These are phyloP conservation scores for Talaromyces pinophilus DNA, from an alignment of 2,329 filamentous ascomycete genomes.

Conservation along the genomic window DNA sequence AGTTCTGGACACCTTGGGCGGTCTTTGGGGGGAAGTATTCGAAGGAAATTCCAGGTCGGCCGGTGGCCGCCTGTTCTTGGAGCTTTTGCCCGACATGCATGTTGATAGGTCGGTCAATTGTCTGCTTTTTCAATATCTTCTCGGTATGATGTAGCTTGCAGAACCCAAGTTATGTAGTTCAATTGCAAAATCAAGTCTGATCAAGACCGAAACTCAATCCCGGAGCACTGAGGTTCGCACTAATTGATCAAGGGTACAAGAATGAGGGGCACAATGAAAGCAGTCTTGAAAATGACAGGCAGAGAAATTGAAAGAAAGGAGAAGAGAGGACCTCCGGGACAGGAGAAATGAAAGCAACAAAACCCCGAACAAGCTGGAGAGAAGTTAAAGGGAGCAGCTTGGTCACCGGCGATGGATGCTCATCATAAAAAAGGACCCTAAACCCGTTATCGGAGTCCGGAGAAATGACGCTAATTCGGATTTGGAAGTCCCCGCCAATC, in stretches of 20 bases:
- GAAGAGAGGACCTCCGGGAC: neutral
- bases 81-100: conserved; percentile 98
- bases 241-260: neutral
- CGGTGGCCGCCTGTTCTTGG: conserved; percentile 73
- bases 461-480: conserved; percentile 20
- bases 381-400: neutral
- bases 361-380: neutral
- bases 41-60: conserved; percentile 91
- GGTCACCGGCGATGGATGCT: conserved; percentile 13
- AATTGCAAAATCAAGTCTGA: neutral
- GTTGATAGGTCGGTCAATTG: conserved; percentile 39
- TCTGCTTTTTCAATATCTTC: neutral
- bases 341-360: neutral
- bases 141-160: neutral
- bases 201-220: neutral
- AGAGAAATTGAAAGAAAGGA: neutral
- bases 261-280: neutral
- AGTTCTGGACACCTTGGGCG: conserved; percentile 83
- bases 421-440: conserved; percentile 12
- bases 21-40: conserved; percentile 99
- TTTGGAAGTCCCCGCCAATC: conserved; percentile 21
- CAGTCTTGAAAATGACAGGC: conserved; percentile 3
- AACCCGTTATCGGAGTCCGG: conserved; percentile 24
- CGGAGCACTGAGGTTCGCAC: neutral
- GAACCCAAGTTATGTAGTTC: neutral